phyloP scores from a whole-genome alignment of 495 filamentous ascomycete genomes.

The Tuber umbilicatum region DNA sequence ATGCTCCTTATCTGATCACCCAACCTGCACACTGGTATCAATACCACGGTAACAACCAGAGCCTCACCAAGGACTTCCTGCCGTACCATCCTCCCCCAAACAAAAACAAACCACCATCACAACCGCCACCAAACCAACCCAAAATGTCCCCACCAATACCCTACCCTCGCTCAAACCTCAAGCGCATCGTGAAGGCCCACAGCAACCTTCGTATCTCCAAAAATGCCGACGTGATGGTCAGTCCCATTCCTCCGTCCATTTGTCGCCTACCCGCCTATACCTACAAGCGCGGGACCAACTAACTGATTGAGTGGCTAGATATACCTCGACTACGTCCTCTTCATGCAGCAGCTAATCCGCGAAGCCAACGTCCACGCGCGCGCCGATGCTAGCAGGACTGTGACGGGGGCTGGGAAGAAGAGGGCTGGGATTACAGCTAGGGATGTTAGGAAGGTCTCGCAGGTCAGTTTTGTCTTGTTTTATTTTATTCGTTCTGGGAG shows the following conservation, averaged over 20 bases:
- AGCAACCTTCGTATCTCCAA: slow-evolving; percentile 71
- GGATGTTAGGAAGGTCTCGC: slow-evolving; percentile 68
- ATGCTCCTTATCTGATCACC: not conserved
- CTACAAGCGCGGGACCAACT: not conserved
- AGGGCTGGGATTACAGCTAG: slow-evolving; percentile 60
- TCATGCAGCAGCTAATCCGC: slow-evolving; percentile 84
- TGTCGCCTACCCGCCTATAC: not conserved
- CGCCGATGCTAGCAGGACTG: slow-evolving; percentile 6
- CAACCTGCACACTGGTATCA: not conserved
- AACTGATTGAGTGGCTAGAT: slow-evolving; percentile 50
- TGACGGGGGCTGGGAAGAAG: slow-evolving; percentile 53
- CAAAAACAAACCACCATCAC: not conserved
- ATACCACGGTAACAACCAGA: not conserved
- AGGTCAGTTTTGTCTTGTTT: slow-evolving; percentile 49
- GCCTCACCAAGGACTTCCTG: not conserved
- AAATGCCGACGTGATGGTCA: slow-evolving; percentile 62
- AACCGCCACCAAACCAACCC: not conserved
- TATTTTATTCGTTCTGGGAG: slow-evolving; percentile 1
- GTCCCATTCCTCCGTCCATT: not conserved
- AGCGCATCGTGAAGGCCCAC: slow-evolving; percentile 84
- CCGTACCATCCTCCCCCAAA: not conserved
- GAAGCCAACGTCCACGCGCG: slow-evolving; percentile 73
- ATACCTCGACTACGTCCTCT: slow-evolving; percentile 79
- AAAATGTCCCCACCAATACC: slow-evolving; percentile 49
- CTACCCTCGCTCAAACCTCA: slow-evolving; percentile 77